Conservation (phyloP, 306 rosid genomes). For the Lagenaria siceraria region DNA sequence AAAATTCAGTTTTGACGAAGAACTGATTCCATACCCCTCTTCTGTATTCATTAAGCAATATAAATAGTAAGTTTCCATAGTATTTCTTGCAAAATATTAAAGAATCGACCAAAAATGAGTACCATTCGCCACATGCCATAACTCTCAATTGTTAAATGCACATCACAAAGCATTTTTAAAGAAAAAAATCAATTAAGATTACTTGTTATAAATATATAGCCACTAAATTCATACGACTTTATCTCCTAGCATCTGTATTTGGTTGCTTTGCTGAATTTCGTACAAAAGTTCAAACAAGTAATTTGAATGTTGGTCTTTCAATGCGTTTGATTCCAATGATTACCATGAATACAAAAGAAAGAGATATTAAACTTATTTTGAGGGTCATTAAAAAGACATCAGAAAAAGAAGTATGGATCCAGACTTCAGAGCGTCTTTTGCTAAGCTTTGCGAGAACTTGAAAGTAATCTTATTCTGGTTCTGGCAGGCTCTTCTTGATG, state of each 20-base stretch:
- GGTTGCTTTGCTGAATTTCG: neutral
- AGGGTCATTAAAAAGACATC: neutral
- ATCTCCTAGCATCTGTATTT: neutral
- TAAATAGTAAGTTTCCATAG: neutral
- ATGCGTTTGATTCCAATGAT: neutral
- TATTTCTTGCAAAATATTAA: neutral
- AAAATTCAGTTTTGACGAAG: neutral
- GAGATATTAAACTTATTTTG: neutral
- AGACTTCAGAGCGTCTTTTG: neutral
- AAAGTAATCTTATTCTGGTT: neutral
- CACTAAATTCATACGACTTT: neutral
- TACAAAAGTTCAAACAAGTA: neutral
- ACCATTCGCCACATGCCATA: neutral
- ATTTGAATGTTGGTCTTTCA: neutral
- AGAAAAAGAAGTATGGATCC: neutral
- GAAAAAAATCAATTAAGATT: neutral
- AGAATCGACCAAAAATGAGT: neutral
- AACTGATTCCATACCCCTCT: neutral
- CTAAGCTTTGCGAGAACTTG: neutral
- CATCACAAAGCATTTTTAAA: neutral
- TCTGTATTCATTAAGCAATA: neutral
- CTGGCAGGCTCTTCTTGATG: conserved; percentile 68
- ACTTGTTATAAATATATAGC: neutral
- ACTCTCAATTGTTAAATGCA: neutral
- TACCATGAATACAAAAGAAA: neutral